Conservation (phyloP, 768 basidiomycete genomes). For the Pholiota molesta region DNA sequence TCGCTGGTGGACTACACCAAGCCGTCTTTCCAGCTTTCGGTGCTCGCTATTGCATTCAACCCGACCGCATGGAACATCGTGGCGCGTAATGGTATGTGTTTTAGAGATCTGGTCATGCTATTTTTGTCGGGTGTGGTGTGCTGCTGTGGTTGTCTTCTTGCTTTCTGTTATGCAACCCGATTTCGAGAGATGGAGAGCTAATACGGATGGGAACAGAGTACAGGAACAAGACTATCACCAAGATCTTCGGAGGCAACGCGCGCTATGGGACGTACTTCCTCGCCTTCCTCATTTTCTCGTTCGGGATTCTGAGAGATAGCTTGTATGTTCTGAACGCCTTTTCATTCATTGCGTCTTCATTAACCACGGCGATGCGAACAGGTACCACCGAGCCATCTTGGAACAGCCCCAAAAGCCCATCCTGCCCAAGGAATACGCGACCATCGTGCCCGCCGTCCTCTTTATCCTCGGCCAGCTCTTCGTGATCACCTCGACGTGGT, state of each 20-base stretch:
- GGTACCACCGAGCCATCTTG: conserved; percentile 73
- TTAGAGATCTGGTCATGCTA: neutral
- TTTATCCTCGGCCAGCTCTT: conserved; percentile 81
- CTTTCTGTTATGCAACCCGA: neutral
- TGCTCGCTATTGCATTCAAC: conserved; percentile 84
- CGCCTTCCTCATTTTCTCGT: conserved; percentile 79
- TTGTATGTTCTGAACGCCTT: conserved; percentile 55
- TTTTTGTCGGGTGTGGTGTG: neutral
- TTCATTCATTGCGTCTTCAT: neutral
- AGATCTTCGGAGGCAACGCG: conserved; percentile 75
- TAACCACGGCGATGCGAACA: conserved; percentile 28
- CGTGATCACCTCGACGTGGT: conserved; percentile 87
- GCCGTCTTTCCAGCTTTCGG: conserved; percentile 62
- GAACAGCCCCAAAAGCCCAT: conserved; percentile 75
- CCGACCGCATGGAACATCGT: conserved; percentile 96
- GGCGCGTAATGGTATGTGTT: conserved; percentile 82
- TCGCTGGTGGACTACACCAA: conserved; percentile 63
- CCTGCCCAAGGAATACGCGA: conserved; percentile 67
- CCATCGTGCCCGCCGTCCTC: conserved; percentile 58
- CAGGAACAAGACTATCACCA: conserved; percentile 86
- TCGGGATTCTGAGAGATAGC: conserved; percentile 84
- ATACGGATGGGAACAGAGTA: conserved; percentile 43
- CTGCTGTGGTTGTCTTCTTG: neutral
- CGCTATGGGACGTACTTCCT: conserved; percentile 86
- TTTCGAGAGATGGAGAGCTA: neutral